Base-by-base conservation (phyloP, 2,329 filamentous ascomycete genomes). In the Aspergillus alliaceus region DNA sequence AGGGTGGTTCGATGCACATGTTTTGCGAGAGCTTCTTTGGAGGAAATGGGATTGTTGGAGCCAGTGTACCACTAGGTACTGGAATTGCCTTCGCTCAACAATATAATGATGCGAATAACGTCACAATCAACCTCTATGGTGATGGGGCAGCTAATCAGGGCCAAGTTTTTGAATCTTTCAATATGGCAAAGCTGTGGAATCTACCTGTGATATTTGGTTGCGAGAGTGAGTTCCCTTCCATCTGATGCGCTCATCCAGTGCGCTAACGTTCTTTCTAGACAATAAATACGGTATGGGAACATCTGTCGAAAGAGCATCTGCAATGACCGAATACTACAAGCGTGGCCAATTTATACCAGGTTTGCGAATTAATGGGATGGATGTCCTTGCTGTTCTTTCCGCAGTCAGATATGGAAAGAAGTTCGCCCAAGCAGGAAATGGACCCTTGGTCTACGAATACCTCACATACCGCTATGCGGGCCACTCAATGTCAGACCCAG, bases 271-370 rank as follows among this genome's bases (percentile, higher is more conserved):
- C 22, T 44, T 20, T 12, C n/a, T 56, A 96, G 92, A 98, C 85
- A 98, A 98, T 89, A 97, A 97, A 80, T 98, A 98, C 76, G 93
- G 93, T 75, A 98, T 98, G 93, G 93, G 93, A 79, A 98, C 93
- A 57, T 89, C 93, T 54, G 93, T 93, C 65, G 88, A 88, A 78
- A 91, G 93, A 70, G 91, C 93, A 56, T 92, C 93, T 53, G 93
- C 93, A 67, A 81, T 96, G 75, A 97, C 93, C 75, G 93, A 98
- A 77, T 97, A 98, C 87, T 97, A 98, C 86, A 97, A 97, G 87
- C 92, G 93, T 79, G 93, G 93, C 65, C 93, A 98, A 81, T 98
- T 97, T 83, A 98, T 98, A 67, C 92, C 93, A 51, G 93, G 93
- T 80, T 86, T 98, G 69, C 97, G 97, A 84, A 90, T 98, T 77